Conservation (phyloP, 2,329 filamentous ascomycete species). For the Scedosporium dehoogii region DNA sequence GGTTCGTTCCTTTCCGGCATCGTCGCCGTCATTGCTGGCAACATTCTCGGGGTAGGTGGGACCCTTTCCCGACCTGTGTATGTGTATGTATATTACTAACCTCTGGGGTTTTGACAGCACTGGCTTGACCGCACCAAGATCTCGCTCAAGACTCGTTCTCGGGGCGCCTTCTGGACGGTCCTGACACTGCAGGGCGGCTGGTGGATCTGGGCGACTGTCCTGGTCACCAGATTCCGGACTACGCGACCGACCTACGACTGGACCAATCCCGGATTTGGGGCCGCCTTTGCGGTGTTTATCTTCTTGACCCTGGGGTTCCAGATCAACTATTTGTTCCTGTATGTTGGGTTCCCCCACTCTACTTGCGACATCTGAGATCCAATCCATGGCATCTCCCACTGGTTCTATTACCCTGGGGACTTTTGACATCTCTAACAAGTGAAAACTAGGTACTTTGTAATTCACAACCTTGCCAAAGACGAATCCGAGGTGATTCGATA, state of each 20-base stretch:
- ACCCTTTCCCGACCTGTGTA: constrained; percentile 6
- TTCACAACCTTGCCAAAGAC: constrained; percentile 52
- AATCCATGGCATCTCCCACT: too few relatives aligned
- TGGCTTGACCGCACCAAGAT: constrained; percentile 52
- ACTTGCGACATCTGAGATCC: too few relatives aligned
- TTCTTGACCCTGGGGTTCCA: constrained; percentile 61
- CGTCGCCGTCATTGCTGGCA: constrained; percentile 54
- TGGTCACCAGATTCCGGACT: constrained; percentile 49
- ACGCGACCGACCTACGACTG: constrained; percentile 57
- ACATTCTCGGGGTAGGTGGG: constrained; percentile 47
- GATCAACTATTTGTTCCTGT: constrained; percentile 61
- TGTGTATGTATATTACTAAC: background rate
- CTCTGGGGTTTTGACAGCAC: constrained; percentile 16
- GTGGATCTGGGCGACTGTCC: constrained; percentile 62
- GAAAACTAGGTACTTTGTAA: constrained; percentile 48
- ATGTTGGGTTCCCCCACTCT: constrained; percentile 15
- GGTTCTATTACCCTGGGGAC: constrained; percentile 13
- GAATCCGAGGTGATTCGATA: constrained; percentile 58
- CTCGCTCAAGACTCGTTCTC: constrained; percentile 41
- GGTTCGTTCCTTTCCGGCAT: constrained; percentile 63
- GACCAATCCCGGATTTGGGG: constrained; percentile 52
- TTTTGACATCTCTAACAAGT: background rate
- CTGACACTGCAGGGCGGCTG: constrained; percentile 53
- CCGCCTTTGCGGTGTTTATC: constrained; percentile 56
- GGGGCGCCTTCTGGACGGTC: constrained; percentile 44